Percentiles rank a stretch among this genome's conserved stretches.
phyloP scores from a whole-genome alignment of 106 monocot genomes.

The Phalaenopsis equestris region DNA sequence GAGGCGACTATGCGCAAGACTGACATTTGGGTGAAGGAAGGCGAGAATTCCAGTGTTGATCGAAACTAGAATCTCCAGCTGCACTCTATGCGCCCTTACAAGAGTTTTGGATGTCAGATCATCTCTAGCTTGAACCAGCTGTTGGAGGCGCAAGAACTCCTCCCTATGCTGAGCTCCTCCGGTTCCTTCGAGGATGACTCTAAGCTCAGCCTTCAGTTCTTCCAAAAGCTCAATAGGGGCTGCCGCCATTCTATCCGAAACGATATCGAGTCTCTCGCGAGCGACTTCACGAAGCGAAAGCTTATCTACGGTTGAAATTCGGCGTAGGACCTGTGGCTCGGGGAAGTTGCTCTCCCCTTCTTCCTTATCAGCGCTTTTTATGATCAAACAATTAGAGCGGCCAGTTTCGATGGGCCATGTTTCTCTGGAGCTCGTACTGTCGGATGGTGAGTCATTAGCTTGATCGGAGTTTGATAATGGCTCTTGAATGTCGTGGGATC shows the following conservation, averaged over 20 bases:
- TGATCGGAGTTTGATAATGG: constrained; percentile 66
- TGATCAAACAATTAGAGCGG: constrained; percentile 18
- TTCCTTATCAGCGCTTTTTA: constrained; percentile 52
- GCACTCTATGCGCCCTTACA: constrained; percentile 59
- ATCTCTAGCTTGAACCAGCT: constrained; percentile 57
- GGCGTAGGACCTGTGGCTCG: constrained; percentile 47
- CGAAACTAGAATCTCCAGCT: constrained; percentile 85
- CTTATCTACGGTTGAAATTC: constrained; percentile 37
- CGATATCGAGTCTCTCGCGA: constrained; percentile 55
- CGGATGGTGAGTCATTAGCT: constrained; percentile 67
- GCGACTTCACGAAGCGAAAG: constrained; percentile 75
- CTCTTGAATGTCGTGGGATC: constrained; percentile 42
- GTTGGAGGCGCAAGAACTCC: constrained; percentile 77
- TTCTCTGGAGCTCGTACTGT: constrained; percentile 87
- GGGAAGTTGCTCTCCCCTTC: constrained; percentile 38
- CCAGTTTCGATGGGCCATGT: constrained; percentile 83
- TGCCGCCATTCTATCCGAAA: constrained; percentile 61
- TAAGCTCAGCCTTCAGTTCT: constrained; percentile 76
- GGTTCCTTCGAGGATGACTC: constrained; percentile 73
- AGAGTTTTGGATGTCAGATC: constrained; percentile 65
- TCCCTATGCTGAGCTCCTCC: constrained; percentile 80
- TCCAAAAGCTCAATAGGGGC: constrained; percentile 77
- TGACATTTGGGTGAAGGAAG: constrained; percentile 83
- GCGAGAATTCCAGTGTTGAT: constrained; percentile 96
- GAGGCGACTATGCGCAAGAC: constrained; percentile 56